Conservation (phyloP, 2,329 filamentous ascomycete genomes). For the Diaporthe capsici region DNA sequence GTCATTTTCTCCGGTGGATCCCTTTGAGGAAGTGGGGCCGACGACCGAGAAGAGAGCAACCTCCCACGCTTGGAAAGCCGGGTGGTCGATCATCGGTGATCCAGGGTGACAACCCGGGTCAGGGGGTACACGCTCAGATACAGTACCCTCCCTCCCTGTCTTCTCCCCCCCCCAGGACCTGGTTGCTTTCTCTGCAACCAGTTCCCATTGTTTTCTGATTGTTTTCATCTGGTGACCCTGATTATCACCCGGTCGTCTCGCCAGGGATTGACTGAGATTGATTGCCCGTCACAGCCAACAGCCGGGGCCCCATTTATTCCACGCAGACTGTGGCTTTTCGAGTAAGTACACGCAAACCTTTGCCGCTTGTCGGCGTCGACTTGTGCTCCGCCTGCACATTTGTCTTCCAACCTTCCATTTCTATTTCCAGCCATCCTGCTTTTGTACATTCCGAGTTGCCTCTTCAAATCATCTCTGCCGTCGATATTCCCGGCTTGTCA, state of each 20-base stretch:
- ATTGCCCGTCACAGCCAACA: conserved; percentile 30
- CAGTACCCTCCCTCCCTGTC: background rate
- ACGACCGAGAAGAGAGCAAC: conserved; percentile 24
- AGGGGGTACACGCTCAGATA: conserved; percentile 29
- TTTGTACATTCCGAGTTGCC: conserved; percentile 16
- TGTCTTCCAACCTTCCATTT: conserved; percentile 13
- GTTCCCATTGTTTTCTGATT: conserved; percentile 31
- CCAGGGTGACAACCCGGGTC: conserved; percentile 25
- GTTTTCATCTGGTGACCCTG: conserved; percentile 28
- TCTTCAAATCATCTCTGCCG: conserved; percentile 21
- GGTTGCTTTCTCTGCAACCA: conserved; percentile 1
- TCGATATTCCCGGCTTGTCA: conserved; percentile 32
- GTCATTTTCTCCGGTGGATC: conserved; percentile 21
- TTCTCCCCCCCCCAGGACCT: background rate
- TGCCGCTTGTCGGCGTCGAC: conserved; percentile 20
- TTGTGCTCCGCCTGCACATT: conserved; percentile 1
- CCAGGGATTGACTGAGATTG: conserved; percentile 39
- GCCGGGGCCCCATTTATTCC: conserved; percentile 31
- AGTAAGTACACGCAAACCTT: conserved; percentile 36
- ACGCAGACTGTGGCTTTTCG: conserved; percentile 39
- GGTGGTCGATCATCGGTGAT: conserved; percentile 30
- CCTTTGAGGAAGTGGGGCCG: conserved; percentile 36
- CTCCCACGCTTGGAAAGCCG: background rate
- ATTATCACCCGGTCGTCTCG: conserved; percentile 11
- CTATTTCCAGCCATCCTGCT: conserved; percentile 25